These are phyloP conservation scores for Nannochloropsis oceanica DNA, from an alignment of 108 stramenopile genomes.

Conservation along the genomic window DNA sequence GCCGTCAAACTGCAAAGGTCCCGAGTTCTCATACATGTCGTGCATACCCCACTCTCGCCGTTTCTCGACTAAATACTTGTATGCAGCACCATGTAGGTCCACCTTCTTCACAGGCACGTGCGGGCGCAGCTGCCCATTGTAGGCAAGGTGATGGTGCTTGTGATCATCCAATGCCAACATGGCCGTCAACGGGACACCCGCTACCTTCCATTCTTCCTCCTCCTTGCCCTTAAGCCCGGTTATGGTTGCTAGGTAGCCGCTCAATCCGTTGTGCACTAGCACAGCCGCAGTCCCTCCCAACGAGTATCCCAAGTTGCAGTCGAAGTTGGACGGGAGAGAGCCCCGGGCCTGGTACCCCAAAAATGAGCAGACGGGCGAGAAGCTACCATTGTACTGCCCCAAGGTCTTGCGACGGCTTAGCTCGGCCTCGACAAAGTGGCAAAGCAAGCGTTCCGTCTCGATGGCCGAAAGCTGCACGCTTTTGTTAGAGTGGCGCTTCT, in stretches of 20 bases:
- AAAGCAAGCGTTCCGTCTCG: conserved; percentile 38
- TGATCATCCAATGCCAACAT: conserved; percentile 24
- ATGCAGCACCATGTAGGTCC: conserved; percentile 29
- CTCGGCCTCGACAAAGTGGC: conserved; percentile 34
- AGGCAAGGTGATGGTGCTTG: conserved; percentile 8
- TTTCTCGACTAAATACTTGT: conserved; percentile 12
- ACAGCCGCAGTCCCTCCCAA: conserved; percentile 29
- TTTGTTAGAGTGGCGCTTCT: background rate
- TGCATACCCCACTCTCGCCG: background rate
- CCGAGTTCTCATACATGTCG: conserved; percentile 29
- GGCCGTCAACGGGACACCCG: conserved; percentile 23
- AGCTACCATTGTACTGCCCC: conserved; percentile 27
- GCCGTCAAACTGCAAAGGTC: conserved; percentile 34
- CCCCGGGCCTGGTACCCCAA: background rate
- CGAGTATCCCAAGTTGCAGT: conserved; percentile 31
- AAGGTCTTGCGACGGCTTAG: conserved; percentile 13
- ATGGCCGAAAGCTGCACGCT: conserved; percentile 34
- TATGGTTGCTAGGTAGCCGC: conserved; percentile 31
- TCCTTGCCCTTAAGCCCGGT: conserved; percentile 21
- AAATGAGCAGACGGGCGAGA: conserved; percentile 23
- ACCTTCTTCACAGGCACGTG: conserved; percentile 20
- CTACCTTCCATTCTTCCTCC: conserved; percentile 17
- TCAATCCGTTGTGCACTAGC: conserved; percentile 19
- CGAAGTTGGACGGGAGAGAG: conserved; percentile 28
- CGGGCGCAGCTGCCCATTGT: conserved; percentile 26